Base-by-base conservation (phyloP, 2,329 filamentous ascomycete species). In the Botrytis fabae region DNA sequence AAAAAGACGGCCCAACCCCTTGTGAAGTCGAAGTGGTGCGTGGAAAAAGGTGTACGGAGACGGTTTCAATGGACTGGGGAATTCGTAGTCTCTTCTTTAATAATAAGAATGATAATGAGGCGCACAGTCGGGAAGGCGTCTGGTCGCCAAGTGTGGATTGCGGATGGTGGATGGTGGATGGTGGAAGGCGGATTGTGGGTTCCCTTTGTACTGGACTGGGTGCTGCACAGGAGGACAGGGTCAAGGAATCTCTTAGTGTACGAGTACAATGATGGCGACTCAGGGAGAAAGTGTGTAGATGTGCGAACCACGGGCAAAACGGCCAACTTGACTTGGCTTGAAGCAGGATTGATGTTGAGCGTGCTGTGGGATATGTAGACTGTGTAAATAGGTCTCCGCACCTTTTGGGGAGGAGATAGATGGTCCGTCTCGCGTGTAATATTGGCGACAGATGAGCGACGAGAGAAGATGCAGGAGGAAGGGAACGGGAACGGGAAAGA, bases 141-240 rank as follows among this genome's bases (percentile, higher is more conserved):
- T 70, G 54, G n/a, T 22, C 44, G 68, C 38, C 42, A 70, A 70
- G 51, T 46, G 51, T 61, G 38, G 54, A 25, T 28, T 28, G 25
- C 14, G 40, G 35, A 35, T 35, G 7, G 35, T 63, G 61, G 38
- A 59, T 59, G 28, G 60, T 40, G 35, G 35, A 62, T 62, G 60
- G 38, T 63, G 61, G 64, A 66, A 40, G 46, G 46, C 64, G 64
- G 64, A 66, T 66, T 40, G 64, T 66, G 64, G 64, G 32, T 66
- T 66, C 64, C 64, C 64, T 66, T 66, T 40, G 22, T n/a, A 28
- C 32, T 51, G 59, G 32, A 61, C 18, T 14, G 61, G 38, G 38
- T 46, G n/a, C n/a, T 64, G 61, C 32, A 46, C 61, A 64, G 51
- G n/a, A 57, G 51, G 40, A 64, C 64, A 66, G 46, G 64, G 64